These are phyloP conservation scores for Suillus subaureus DNA, from an alignment of 768 basidiomycete genomes.

Conservation along the genomic window DNA sequence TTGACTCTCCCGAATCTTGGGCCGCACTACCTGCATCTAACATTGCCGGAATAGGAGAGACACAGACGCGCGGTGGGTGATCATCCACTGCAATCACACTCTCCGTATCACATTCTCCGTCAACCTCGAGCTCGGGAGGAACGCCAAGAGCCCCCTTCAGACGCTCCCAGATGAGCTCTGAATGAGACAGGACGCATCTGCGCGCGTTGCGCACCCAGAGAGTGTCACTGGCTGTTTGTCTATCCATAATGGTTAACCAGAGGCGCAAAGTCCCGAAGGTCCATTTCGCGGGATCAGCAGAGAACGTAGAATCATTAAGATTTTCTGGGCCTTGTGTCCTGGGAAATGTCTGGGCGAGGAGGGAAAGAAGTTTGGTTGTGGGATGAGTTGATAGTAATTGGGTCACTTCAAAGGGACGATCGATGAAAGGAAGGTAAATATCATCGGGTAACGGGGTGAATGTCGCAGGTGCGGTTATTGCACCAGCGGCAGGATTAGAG, in stretches of 20 bases:
- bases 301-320: constrained; percentile 33
- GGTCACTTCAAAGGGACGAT: constrained; percentile 76
- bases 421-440: constrained; percentile 84
- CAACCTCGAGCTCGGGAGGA: constrained; percentile 76
- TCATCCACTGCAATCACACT: constrained; percentile 39
- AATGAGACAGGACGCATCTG: constrained; percentile 73
- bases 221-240: constrained; percentile 65
- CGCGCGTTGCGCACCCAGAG: constrained; percentile 75
- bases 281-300: constrained; percentile 70
- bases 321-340: constrained; percentile 30
- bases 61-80: not conserved
- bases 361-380: constrained; percentile 69
- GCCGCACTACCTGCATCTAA: not conserved
- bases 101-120: constrained; percentile 41
- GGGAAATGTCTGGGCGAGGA: constrained; percentile 73
- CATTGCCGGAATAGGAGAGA: constrained; percentile 33
- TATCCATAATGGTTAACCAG: constrained; percentile 68
- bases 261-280: constrained; percentile 65
- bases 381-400: constrained; percentile 66
- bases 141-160: constrained; percentile 87
- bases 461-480: constrained; percentile 47
- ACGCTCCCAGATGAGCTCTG: constrained; percentile 90
- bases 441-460: constrained; percentile 79
- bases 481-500: not conserved
- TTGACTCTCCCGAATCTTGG: not conserved